Conservation (phyloP, 495 filamentous ascomycete genomes). For the Emericellopsis terricola region DNA sequence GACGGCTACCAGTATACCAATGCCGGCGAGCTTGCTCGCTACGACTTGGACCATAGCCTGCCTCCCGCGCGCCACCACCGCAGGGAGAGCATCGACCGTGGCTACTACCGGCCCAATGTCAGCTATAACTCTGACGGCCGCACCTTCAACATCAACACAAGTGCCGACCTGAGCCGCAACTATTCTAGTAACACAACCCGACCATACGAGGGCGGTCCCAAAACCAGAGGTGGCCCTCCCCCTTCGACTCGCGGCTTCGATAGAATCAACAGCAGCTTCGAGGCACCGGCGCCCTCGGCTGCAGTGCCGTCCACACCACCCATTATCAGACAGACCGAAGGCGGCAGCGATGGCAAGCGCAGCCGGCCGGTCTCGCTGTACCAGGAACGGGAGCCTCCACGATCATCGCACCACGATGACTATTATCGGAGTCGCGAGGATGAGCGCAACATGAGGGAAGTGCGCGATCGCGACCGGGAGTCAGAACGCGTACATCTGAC, state of each 20-base stretch:
- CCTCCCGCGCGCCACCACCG: conserved; percentile 21
- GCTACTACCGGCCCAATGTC: conserved; percentile 46
- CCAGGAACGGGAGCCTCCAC: conserved; percentile 20
- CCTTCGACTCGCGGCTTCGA: conserved; percentile 46
- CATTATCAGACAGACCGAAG: too few species aligned
- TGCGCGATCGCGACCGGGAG: conserved; percentile 13
- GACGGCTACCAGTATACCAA: conserved; percentile 58
- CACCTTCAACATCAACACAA: conserved; percentile 22
- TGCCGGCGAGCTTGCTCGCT: conserved; percentile 47
- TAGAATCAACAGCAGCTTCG: conserved; percentile 22
- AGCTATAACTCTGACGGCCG: conserved; percentile 10
- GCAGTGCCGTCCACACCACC: too few species aligned
- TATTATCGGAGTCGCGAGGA: conserved; percentile 23
- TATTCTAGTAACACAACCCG: conserved; percentile 14
- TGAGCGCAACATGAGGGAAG: conserved; percentile 12
- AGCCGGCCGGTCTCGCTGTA: conserved; percentile 28
- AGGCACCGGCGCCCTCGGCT: too few species aligned
- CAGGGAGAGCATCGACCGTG: conserved; percentile 29
- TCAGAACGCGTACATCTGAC: conserved; percentile 1
- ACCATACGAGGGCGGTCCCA: conserved; percentile 13
- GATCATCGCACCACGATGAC: conserved; percentile 19
- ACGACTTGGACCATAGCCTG: conserved; percentile 32
- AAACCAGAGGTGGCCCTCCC: conserved; percentile 35
- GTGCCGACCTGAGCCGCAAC: conserved; percentile 25
- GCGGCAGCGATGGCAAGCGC: conserved; percentile 11